Conservation (phyloP, 306 rosid genomes). For the Dalbergia oliveri region DNA sequence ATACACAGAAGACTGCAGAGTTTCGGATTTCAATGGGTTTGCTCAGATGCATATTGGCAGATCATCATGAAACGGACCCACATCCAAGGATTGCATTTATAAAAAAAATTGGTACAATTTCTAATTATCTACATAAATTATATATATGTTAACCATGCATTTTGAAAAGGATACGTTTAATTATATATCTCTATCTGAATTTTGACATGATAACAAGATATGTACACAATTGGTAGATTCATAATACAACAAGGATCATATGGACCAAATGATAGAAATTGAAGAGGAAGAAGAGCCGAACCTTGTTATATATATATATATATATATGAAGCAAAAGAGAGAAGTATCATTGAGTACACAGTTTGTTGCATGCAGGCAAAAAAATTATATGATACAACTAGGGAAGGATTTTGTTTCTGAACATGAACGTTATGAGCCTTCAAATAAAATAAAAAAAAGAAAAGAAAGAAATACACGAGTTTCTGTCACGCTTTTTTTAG, state of each 20-base stretch:
- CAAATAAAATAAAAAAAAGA: neutral
- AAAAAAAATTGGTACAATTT: neutral
- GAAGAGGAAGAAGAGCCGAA: constrained; percentile 11
- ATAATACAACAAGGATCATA: constrained; percentile 11
- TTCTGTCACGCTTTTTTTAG: constrained; percentile 18
- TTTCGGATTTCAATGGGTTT: neutral
- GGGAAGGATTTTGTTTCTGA: neutral
- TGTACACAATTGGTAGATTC: neutral
- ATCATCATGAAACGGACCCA: constrained; percentile 30
- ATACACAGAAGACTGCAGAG: neutral
- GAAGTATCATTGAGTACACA: constrained; percentile 4
- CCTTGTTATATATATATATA: neutral
- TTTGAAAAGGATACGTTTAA: constrained; percentile 1
- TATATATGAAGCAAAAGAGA: neutral
- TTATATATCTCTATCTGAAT: neutral
- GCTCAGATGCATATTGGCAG: neutral
- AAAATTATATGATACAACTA: neutral
- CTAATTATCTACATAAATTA: neutral
- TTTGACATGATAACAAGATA: neutral
- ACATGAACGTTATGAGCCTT: neutral
- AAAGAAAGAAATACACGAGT: no score
- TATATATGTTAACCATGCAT: constrained; percentile 7
- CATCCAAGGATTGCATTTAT: neutral
- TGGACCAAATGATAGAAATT: neutral
- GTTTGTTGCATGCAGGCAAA: neutral